Base-by-base conservation (phyloP, 257 asterid genomes). In the Ophiorrhiza pumila region DNA sequence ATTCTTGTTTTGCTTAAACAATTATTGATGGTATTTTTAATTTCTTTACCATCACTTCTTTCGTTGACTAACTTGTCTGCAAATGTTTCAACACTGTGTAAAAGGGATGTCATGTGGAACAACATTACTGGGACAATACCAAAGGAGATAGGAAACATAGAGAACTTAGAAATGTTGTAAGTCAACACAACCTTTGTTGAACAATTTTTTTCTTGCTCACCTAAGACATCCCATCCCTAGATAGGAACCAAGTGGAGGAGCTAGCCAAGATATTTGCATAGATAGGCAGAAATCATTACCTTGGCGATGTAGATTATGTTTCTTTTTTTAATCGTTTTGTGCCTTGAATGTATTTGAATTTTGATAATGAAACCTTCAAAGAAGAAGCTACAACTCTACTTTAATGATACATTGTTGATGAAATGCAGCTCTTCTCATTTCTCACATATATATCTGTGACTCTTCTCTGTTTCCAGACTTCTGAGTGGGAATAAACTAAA, bases 51-150 rank as follows among this genome's bases (percentile, higher is more conserved):
- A 37, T 6, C 3, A 37, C 42, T 37, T 37, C 42, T 37, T 37
- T 37, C 42, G 7, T 37, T 37, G 7, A 37, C 42, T 37, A 37
- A 37, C 42, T 37, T 37, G 42, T 37, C 3, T 37, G 42, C 42
- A 37, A 37, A 37, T 37, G 42, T 60, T 58, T 31, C 60, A 47
- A 17, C 52, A 14, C 17, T 39, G 52, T 69, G 65, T 14, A 47
- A 47, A 76, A 94, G 97, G 88, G 98, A 94, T 83, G 80, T 94
- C 58, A 94, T 91, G 98, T 91, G 97, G 98, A 94, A 94, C 87
- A 79, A 71, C 74, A 82, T 94, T 65, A 79, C 81, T 31, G 97
- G 96, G 61, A 82, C 68, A 57, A 91, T 93, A 83, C 98, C 98
- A 32, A 88, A 83, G 87, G 97, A 93, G 89, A 93, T 93, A 52